Percentiles rank a stretch among this genome's conserved stretches.
phyloP scores from a whole-genome alignment of 2,329 filamentous ascomycete genomes.

The Ophiocordyceps polyrhachis-furcata region DNA sequence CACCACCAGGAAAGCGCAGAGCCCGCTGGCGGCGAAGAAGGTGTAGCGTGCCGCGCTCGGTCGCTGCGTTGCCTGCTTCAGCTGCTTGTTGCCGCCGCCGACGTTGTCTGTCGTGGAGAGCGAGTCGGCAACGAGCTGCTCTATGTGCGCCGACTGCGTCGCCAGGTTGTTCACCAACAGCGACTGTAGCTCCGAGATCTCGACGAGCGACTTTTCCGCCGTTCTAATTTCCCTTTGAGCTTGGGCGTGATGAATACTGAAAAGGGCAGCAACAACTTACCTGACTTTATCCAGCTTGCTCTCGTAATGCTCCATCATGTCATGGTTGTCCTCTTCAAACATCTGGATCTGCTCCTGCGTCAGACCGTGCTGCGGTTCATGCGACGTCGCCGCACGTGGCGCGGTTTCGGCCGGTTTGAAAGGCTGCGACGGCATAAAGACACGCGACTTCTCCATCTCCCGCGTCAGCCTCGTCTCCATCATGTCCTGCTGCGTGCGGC shows the following conservation, averaged over 20 bases:
- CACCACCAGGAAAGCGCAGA: constrained; percentile 55
- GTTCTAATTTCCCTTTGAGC: constrained; percentile 33
- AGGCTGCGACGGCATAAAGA: constrained; percentile 34
- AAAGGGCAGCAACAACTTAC: constrained; percentile 34
- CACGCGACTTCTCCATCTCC: constrained; percentile 79
- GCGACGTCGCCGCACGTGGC: background rate
- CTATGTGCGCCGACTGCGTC: constrained; percentile 74
- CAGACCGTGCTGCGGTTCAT: constrained; percentile 31
- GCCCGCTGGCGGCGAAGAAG: constrained; percentile 59
- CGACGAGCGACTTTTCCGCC: constrained; percentile 74
- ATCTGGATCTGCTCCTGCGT: constrained; percentile 77
- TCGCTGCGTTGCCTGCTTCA: constrained; percentile 63
- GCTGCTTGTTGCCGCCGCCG: constrained; percentile 72
- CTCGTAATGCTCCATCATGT: constrained; percentile 86
- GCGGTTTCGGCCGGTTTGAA: constrained; percentile 5
- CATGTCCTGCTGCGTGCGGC: constrained; percentile 69
- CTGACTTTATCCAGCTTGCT: constrained; percentile 86
- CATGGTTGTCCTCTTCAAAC: constrained; percentile 83
- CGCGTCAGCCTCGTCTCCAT: constrained; percentile 76
- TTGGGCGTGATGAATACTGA: background rate
- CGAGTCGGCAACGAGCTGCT: constrained; percentile 72
- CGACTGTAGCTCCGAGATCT: constrained; percentile 84
- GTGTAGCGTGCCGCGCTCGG: constrained; percentile 58
- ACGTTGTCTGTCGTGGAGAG: constrained; percentile 71
- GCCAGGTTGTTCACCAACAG: constrained; percentile 72